phyloP scores from a whole-genome alignment of 2,329 filamentous ascomycete genomes.

The Apiospora hydei region DNA sequence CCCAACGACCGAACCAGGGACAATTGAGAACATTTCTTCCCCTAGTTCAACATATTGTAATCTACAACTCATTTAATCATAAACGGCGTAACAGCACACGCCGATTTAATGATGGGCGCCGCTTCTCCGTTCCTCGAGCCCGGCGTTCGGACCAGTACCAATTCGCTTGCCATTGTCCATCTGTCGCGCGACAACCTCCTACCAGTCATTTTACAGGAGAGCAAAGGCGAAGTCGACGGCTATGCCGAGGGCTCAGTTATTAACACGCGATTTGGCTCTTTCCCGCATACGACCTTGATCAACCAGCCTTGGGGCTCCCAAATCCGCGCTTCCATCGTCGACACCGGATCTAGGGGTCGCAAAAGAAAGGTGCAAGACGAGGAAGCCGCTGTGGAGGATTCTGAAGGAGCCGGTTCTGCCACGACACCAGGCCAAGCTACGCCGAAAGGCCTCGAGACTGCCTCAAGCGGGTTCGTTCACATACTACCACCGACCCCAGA shows the following conservation, averaged over 20 bases:
- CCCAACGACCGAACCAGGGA: constrained; percentile 24
- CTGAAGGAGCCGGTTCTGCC: constrained; percentile 30
- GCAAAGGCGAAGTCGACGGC: constrained; percentile 69
- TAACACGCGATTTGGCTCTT: constrained; percentile 94
- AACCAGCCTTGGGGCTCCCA: constrained; percentile 90
- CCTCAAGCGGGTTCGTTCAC: constrained; percentile 77
- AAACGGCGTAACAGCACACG: neutral
- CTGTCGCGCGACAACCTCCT: constrained; percentile 86
- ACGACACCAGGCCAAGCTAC: constrained; percentile 24
- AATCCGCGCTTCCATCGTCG: constrained; percentile 85
- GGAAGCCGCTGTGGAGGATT: constrained; percentile 48
- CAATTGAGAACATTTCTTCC: neutral
- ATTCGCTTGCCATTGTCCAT: constrained; percentile 82
- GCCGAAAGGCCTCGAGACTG: constrained; percentile 54
- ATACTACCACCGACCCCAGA: constrained; percentile 81
- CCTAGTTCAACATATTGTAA: neutral
- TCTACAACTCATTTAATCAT: neutral
- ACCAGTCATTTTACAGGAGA: constrained; percentile 73
- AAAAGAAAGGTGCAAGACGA: constrained; percentile 66
- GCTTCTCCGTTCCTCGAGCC: constrained; percentile 82
- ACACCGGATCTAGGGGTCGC: constrained; percentile 87
- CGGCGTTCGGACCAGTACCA: constrained; percentile 64
- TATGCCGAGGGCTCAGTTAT: constrained; percentile 80
- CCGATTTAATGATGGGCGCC: constrained; percentile 42
- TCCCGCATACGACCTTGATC: constrained; percentile 80